A percentile compares a stretch with the other conserved stretches of the same genome.
phyloP scores from a whole-genome alignment of 2,329 filamentous ascomycete genomes.

The Colletotrichum sp. region DNA sequence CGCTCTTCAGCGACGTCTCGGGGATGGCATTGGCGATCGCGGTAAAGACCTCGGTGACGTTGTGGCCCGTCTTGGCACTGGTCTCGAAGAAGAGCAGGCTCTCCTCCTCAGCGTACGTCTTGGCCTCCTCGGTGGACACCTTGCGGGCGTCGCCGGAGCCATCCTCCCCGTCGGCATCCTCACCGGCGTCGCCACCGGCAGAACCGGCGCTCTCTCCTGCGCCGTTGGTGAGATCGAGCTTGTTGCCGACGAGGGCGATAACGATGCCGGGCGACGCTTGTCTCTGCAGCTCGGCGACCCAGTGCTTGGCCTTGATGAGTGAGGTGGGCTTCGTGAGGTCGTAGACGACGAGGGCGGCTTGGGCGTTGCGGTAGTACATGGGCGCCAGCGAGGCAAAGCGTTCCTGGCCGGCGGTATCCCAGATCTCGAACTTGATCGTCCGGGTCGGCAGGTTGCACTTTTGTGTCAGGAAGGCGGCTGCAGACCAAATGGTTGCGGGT shows the following conservation, averaged over 20 bases:
- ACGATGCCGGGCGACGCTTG: conserved; percentile 97
- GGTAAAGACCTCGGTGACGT: conserved; percentile 95
- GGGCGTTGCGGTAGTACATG: conserved; percentile 99
- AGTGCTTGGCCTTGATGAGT: conserved; percentile 96
- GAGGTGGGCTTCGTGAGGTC: conserved; percentile 97
- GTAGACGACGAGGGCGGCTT: conserved; percentile 97
- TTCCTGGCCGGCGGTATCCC: conserved; percentile 98
- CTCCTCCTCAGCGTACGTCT: conserved; percentile 94
- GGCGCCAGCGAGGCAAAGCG: conserved; percentile 94
- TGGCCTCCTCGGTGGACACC: conserved; percentile 88
- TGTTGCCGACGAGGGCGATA: conserved; percentile 96
- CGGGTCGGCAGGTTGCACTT: conserved; percentile 95
- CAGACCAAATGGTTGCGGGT: conserved; percentile 3
- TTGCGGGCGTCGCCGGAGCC: conserved; percentile 77
- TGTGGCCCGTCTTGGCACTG: conserved; percentile 93
- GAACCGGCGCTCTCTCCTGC: conserved; percentile 54
- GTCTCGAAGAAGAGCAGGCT: conserved; percentile 96
- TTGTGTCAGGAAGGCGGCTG: conserved; percentile 96
- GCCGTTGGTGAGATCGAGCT: conserved; percentile 84
- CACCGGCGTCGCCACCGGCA: conserved; percentile 46
- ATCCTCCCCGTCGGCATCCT: conserved; percentile 61
- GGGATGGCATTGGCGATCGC: conserved; percentile 98
- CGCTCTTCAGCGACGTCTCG: conserved; percentile 92
- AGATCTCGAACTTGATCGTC: conserved; percentile 94
- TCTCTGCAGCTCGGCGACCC: conserved; percentile 95